phyloP scores from a whole-genome alignment of 2,329 filamentous ascomycete species.

The Trichophyton simii region DNA sequence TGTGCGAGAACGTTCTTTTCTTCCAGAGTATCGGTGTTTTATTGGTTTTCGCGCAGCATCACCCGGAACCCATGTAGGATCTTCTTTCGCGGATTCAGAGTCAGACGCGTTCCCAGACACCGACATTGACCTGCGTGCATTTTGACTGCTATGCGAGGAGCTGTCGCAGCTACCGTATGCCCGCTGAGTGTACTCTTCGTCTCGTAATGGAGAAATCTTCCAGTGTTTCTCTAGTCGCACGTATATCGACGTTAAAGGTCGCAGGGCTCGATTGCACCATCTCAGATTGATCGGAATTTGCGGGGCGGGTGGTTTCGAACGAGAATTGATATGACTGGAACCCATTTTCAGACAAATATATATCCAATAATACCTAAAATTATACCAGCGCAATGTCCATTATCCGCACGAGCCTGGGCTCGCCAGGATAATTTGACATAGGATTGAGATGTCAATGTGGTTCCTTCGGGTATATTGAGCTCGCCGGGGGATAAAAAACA shows the following conservation, averaged over 20 bases:
- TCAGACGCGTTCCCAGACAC: constrained; percentile 12
- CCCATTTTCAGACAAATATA: constrained; percentile 2
- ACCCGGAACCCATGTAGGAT: constrained; percentile 31
- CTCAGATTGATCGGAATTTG: constrained; percentile 29
- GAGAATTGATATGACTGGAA: constrained; percentile 7
- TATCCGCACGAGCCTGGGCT: not conserved
- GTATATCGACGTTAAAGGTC: constrained; percentile 30
- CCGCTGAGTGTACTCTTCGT: constrained; percentile 14
- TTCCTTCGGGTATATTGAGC: not conserved
- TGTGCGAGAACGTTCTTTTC: constrained; percentile 17
- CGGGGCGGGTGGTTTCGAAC: constrained; percentile 11
- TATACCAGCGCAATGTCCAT: not conserved
- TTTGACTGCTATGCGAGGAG: not conserved
- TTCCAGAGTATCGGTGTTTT: constrained; percentile 27
- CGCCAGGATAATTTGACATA: not conserved
- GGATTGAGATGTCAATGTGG: not conserved
- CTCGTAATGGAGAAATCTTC: constrained; percentile 20
- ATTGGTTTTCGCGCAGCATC: constrained; percentile 23
- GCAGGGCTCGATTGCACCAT: constrained; percentile 34
- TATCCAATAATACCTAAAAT: not conserved
- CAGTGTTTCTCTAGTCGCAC: constrained; percentile 31
- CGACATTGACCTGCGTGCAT: constrained; percentile 9
- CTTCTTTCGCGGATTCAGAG: constrained; percentile 26
- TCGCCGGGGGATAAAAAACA: not conserved
- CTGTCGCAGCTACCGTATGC: constrained; percentile 1